Conservation (phyloP, 768 basidiomycete species). For the Xerocomellus amylosporus region DNA sequence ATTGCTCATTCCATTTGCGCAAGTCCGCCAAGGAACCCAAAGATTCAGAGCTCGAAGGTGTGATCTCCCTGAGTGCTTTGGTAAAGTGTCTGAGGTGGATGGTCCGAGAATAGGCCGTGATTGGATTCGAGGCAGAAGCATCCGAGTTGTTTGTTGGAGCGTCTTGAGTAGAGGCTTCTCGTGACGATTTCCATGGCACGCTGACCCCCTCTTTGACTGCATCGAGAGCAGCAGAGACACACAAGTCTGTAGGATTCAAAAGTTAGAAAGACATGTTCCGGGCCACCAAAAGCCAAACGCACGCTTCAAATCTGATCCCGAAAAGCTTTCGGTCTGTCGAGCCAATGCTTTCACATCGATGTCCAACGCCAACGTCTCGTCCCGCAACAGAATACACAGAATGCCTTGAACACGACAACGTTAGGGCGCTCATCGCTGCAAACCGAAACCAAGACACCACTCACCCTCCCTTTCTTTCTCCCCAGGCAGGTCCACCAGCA, state of each 20-base stretch:
- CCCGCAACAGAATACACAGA: constrained; percentile 79
- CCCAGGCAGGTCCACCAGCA: constrained; percentile 88
- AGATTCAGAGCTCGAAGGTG: constrained; percentile 83
- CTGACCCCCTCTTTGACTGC: constrained; percentile 82
- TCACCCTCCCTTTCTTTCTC: constrained; percentile 80
- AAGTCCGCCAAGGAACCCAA: constrained; percentile 72
- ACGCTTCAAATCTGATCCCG: constrained; percentile 96
- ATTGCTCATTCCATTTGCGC: constrained; percentile 90
- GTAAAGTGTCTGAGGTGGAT: constrained; percentile 66
- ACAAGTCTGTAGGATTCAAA: constrained; percentile 59
- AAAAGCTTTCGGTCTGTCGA: constrained; percentile 78
- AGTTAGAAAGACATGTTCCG: constrained; percentile 1
- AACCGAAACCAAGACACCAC: constrained; percentile 15
- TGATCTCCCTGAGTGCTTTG: constrained; percentile 85
- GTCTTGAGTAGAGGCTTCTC: constrained; percentile 3
- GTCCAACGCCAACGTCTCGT: constrained; percentile 67
- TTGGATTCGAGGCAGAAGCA: constrained; percentile 7
- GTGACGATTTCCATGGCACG: constrained; percentile 65
- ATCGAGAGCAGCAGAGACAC: constrained; percentile 89
- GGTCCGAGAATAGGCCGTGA: constrained; percentile 32
- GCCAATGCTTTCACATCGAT: constrained; percentile 60
- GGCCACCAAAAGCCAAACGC: constrained; percentile 28
- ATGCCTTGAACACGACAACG: constrained; percentile 55
- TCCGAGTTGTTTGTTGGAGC: background rate
- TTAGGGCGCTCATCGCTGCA: constrained; percentile 1